These are phyloP conservation scores for Benincasa hispida DNA, from an alignment of 306 rosid species.

Conservation along the genomic window DNA sequence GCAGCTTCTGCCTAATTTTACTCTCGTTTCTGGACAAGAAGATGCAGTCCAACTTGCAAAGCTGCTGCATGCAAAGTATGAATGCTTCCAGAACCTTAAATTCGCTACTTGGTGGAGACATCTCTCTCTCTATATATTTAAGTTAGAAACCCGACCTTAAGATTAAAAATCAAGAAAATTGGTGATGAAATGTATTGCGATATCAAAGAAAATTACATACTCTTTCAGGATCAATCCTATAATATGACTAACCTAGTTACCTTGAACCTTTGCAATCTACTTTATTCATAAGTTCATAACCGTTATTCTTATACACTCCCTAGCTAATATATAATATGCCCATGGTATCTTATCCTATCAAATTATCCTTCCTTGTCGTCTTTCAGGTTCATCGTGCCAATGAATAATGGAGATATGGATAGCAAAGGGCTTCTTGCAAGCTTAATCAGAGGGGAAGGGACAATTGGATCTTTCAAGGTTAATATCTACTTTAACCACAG, in stretches of 20 bases:
- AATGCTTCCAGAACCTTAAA: conserved; percentile 1
- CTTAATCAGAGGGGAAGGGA: conserved; percentile 51
- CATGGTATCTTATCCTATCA: not conserved
- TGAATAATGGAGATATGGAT: conserved; percentile 83
- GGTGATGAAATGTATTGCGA: not conserved
- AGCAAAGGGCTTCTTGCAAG: conserved; percentile 75
- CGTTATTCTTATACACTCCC: not conserved
- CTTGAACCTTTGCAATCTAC: not conserved
- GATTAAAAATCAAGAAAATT: not conserved
- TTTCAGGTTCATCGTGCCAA: conserved; percentile 66
- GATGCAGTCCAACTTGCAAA: conserved; percentile 87
- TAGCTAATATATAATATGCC: not conserved
- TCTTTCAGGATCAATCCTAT: not conserved
- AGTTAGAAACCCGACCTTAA: not conserved
- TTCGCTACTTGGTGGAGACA: not conserved
- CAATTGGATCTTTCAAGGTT: conserved; percentile 81
- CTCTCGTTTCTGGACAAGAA: conserved; percentile 90
- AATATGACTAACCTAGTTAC: not conserved
- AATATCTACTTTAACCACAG: conserved; percentile 10
- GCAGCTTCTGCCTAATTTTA: conserved; percentile 69
- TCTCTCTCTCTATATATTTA: not conserved
- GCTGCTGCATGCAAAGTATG: conserved; percentile 67
- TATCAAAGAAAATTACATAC: not conserved
- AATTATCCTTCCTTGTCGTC: not conserved
- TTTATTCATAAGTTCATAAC: not conserved